phyloP scores from a whole-genome alignment of 106 monocot species.

The Ottelia alismoides region DNA sequence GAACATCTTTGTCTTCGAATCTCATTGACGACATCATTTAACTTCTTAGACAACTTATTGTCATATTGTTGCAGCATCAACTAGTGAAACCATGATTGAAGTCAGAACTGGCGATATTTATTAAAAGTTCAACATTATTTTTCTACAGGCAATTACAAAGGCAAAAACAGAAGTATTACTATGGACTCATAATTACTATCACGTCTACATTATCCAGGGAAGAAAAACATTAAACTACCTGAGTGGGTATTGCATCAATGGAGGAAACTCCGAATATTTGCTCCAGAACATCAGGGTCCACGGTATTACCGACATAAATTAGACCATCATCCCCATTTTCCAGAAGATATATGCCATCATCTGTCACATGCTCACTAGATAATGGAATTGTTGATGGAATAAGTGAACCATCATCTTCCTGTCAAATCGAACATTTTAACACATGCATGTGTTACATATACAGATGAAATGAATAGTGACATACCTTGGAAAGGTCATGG shows the following conservation, averaged over 20 bases:
- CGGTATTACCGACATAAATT: conserved; percentile 75
- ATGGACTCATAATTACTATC: background rate
- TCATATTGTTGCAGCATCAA: conserved; percentile 70
- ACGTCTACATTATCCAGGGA: background rate
- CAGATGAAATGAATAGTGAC: background rate
- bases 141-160: background rate
- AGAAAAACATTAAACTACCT: conserved; percentile 33
- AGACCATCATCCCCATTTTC: conserved; percentile 98
- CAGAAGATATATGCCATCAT: conserved; percentile 89
- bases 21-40: conserved; percentile 83
- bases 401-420: conserved; percentile 57
- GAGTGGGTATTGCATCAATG: conserved; percentile 50
- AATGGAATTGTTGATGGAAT: conserved; percentile 54
- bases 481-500: conserved; percentile 75
- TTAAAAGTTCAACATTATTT: background rate
- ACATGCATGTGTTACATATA: background rate
- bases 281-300: conserved; percentile 46
- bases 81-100: conserved; percentile 26
- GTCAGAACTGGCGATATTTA: no score
- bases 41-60: conserved; percentile 62
- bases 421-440: conserved; percentile 10
- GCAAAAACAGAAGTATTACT: background rate
- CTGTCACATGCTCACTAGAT: conserved; percentile 73
- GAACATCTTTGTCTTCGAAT: conserved; percentile 91
- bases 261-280: conserved; percentile 76